Conservation (phyloP, 1,284 basidiomycete species). For the Cryptococcus sp. region DNA sequence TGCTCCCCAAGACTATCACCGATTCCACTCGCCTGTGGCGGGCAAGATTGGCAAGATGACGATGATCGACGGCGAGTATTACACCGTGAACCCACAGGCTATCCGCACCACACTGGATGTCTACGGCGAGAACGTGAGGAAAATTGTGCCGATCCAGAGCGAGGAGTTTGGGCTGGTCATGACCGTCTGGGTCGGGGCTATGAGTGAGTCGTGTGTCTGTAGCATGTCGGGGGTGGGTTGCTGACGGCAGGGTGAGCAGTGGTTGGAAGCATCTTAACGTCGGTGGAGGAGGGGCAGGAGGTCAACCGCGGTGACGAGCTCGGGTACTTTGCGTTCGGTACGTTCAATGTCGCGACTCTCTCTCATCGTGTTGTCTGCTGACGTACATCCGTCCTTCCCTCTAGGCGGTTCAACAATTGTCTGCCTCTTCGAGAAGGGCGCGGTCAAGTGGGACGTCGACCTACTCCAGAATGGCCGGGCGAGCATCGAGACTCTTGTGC, state of each 20-base stretch:
- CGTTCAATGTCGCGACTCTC: no score
- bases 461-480: constrained; percentile 77
- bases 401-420: constrained; percentile 86
- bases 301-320: constrained; percentile 83
- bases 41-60: constrained; percentile 77
- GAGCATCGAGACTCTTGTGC: constrained; percentile 79
- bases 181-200: constrained; percentile 83
- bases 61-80: constrained; percentile 79
- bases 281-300: constrained; percentile 74
- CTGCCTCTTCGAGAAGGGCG: constrained; percentile 75
- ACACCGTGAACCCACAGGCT: constrained; percentile 71
- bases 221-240: neutral
- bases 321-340: constrained; percentile 89
- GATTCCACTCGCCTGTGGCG: constrained; percentile 90
- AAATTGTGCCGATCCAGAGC: constrained; percentile 83
- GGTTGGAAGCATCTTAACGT: constrained; percentile 84
- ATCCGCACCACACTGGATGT: constrained; percentile 65
- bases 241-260: constrained; percentile 46
- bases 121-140: constrained; percentile 88
- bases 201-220: constrained; percentile 55
- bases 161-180: constrained; percentile 82
- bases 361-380: constrained; percentile 1
- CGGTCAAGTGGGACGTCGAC: constrained; percentile 85
- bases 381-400: constrained; percentile 1
- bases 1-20: constrained; percentile 95